phyloP scores from a whole-genome alignment of 2,329 filamentous ascomycete species.

The Penicillium sp. region DNA sequence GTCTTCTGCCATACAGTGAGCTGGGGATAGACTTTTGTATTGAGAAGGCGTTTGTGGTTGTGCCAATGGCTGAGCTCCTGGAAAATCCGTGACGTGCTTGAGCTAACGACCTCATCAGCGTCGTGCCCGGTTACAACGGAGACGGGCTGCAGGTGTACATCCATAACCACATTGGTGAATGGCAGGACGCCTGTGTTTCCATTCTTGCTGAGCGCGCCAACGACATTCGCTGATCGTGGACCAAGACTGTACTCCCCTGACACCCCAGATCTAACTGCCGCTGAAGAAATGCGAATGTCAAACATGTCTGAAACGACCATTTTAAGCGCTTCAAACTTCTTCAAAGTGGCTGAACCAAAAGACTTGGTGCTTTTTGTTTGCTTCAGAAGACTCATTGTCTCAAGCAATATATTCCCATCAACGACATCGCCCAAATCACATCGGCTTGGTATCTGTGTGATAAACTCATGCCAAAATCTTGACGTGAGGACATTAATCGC shows the following conservation, averaged over 20 bases:
- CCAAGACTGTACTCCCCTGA: neutral
- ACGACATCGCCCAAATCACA: slow-evolving; percentile 54
- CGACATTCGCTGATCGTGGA: too few relatives aligned
- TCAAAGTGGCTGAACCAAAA: slow-evolving; percentile 13
- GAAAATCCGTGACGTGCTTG: slow-evolving; percentile 15
- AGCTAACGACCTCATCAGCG: slow-evolving; percentile 5
- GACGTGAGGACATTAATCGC: slow-evolving; percentile 36
- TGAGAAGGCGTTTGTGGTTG: slow-evolving; percentile 23
- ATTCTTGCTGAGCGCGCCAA: neutral
- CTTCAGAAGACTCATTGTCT: slow-evolving; percentile 13
- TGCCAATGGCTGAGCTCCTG: slow-evolving; percentile 19
- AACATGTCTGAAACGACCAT: neutral
- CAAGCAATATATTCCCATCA: slow-evolving; percentile 49
- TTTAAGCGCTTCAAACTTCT: slow-evolving; percentile 15
- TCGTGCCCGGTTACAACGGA: slow-evolving; percentile 18
- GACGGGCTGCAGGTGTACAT: slow-evolving; percentile 24
- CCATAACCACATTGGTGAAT: slow-evolving; percentile 26
- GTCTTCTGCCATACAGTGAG: neutral
- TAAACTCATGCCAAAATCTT: slow-evolving; percentile 30
- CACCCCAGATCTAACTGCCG: neutral
- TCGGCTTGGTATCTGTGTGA: slow-evolving; percentile 17
- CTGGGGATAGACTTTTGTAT: neutral
- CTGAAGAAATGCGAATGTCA: neutral
- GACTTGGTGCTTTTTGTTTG: neutral
- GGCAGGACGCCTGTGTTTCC: slow-evolving; percentile 16